These are phyloP conservation scores for Psophocarpus tetragonolobus DNA, from an alignment of 306 rosid species.

Conservation along the genomic window DNA sequence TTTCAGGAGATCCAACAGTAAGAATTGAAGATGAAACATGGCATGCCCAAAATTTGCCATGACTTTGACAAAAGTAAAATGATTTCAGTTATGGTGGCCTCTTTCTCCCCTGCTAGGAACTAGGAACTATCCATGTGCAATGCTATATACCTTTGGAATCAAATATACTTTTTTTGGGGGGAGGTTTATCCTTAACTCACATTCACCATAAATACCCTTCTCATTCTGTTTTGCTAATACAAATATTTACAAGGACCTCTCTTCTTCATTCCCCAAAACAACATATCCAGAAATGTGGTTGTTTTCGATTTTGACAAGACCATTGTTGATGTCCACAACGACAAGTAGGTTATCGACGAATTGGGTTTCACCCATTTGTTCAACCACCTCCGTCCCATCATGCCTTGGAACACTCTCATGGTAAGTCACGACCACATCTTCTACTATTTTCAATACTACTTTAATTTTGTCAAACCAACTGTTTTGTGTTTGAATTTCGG, in stretches of 20 bases:
- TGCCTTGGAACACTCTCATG: constrained; percentile 95
- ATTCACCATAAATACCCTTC: constrained; percentile 49
- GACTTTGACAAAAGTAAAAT: background rate
- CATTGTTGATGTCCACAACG: constrained; percentile 74
- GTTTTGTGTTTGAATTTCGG: background rate
- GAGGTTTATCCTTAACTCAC: background rate
- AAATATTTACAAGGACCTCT: no score
- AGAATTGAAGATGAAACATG: background rate
- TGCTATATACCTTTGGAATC: constrained; percentile 56
- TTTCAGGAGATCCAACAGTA: constrained; percentile 38
- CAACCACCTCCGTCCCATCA: constrained; percentile 66
- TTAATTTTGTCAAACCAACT: background rate
- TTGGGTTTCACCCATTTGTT: constrained; percentile 68
- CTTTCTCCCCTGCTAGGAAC: background rate
- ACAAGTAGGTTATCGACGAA: constrained; percentile 77
- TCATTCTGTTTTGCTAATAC: no score
- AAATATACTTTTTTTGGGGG: background rate
- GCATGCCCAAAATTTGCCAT: background rate
- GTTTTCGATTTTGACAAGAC: constrained; percentile 89
- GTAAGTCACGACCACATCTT: no score
- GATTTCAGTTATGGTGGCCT: background rate
- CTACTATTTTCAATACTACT: background rate
- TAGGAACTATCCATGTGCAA: background rate
- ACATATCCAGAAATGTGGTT: constrained; percentile 57
- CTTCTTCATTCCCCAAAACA: background rate